Evolutionary conservation across 1,284 basidiomycete genomes (phyloP).

Genomic region (Cryptococcus jaspeensis): DNA sequence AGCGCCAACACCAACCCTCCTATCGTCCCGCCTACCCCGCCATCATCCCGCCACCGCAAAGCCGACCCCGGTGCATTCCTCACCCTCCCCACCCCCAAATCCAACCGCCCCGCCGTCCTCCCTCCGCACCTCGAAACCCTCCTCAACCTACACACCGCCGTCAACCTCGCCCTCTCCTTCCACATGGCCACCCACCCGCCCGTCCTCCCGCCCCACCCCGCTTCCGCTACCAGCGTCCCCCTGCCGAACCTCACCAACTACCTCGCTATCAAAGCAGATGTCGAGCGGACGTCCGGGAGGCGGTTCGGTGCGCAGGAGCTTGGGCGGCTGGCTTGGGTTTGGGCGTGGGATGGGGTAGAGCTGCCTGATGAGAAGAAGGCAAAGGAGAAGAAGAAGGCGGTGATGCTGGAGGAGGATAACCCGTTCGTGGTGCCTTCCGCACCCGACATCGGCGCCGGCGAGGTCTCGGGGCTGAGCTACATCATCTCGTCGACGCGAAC

Average conservation of each 20-base stretch:
- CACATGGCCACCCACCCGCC: slow-evolving; percentile 51
- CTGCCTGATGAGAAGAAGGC: slow-evolving; percentile 26
- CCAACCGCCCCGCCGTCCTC: slow-evolving; percentile 16
- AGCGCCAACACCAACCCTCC: slow-evolving; percentile 16
- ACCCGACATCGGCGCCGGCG: not conserved
- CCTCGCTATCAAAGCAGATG: slow-evolving; percentile 39
- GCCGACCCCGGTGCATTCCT: slow-evolving; percentile 6
- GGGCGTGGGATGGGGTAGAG: slow-evolving; percentile 46
- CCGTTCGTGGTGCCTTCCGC: slow-evolving; percentile 30
- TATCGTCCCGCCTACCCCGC: slow-evolving; percentile 40
- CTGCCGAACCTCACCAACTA: slow-evolving; percentile 48
- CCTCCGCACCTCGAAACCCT: slow-evolving; percentile 47
- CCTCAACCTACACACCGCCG: slow-evolving; percentile 44
- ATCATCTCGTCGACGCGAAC: slow-evolving; percentile 49
- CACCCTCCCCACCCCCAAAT: not conserved
- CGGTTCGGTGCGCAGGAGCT: slow-evolving; percentile 47
- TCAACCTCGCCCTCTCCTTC: slow-evolving; percentile 49
- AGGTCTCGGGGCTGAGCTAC: slow-evolving; percentile 32
- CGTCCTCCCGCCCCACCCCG: slow-evolving; percentile 45
- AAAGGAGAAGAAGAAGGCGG: slow-evolving; percentile 18
- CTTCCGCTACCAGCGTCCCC: slow-evolving; percentile 29
- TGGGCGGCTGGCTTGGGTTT: slow-evolving; percentile 49
- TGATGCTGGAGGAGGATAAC: slow-evolving; percentile 30
- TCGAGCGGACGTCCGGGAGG: slow-evolving; percentile 45
- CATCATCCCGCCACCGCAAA: slow-evolving; percentile 26